Percentiles rank a stretch among this genome's conserved stretches.
These are phyloP conservation scores for Dalbergia oliveri DNA, from an alignment of 306 rosid genomes.

Conservation along the genomic window DNA sequence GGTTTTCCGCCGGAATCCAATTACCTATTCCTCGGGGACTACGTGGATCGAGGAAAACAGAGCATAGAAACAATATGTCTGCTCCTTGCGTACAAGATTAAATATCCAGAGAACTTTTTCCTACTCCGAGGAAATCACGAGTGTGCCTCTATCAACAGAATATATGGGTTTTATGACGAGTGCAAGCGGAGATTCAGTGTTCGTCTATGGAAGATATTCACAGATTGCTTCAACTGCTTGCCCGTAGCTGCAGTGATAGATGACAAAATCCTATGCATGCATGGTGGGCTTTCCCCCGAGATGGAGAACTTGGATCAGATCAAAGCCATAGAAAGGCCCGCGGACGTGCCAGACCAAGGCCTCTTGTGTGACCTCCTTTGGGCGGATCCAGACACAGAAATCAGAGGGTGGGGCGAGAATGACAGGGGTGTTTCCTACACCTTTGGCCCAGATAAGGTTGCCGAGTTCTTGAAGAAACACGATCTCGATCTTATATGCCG, in stretches of 20 bases:
- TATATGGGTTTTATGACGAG: slow-evolving; percentile 91
- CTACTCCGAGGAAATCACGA: slow-evolving; percentile 94
- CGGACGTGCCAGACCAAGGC: slow-evolving; percentile 93
- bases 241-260: slow-evolving; percentile 88
- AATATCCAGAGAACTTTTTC: slow-evolving; percentile 79
- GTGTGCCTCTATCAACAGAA: slow-evolving; percentile 89
- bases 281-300: slow-evolving; percentile 91
- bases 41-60: slow-evolving; percentile 95
- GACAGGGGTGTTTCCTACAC: slow-evolving; percentile 94
- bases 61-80: slow-evolving; percentile 88
- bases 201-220: slow-evolving; percentile 83
- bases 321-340: slow-evolving; percentile 73
- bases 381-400: slow-evolving; percentile 84
- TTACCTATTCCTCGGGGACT: slow-evolving; percentile 89
- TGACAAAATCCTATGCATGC: slow-evolving; percentile 91
- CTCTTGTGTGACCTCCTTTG: slow-evolving; percentile 88
- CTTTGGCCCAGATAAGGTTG: slow-evolving; percentile 79
- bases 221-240: slow-evolving; percentile 86
- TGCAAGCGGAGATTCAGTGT: slow-evolving; percentile 89
- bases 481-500: slow-evolving; percentile 88
- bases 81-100: slow-evolving; percentile 79
- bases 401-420: slow-evolving; percentile 90
- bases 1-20: slow-evolving; percentile 89
- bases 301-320: slow-evolving; percentile 69
- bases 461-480: slow-evolving; percentile 83